Evolutionary conservation across 2,329 filamentous ascomycete genomes (phyloP), one percentile per base, ranked within the genome.

Genomic region (Ciborinia camelliae): DNA sequence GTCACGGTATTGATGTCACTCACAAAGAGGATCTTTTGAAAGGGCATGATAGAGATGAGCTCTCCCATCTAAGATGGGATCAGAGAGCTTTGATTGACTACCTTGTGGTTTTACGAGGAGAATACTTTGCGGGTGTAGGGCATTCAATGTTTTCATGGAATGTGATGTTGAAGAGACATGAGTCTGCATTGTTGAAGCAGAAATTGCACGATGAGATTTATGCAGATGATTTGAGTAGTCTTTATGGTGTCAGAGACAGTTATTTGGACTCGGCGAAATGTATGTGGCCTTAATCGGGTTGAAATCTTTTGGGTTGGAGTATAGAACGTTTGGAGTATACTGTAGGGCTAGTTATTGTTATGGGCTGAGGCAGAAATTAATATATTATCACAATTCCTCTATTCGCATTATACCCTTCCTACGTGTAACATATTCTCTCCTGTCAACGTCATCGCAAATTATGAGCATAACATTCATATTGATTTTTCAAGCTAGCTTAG

Each of bases 81-180:
- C 81, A 84, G 73, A 77, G 78, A 62, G 78, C 77, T 0, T 71
- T 83, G 32, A 77, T 83, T 6, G 82, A 84, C 72, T 82, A 80
- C 70, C 77, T 83, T 69, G 76, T 84, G 4, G 70, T 83, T 70
- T 70, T 78, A 60, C 74, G 79, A 28, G 77, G 77, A 12, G 76
- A 76, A 43, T 70, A 77, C 20, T 78, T 83, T 66, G 76, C 76
- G 0, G 81, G 81, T 0, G 73, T 79, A 12, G 77, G 78, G 10
- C 77, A 77, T 70, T 81, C 79, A 64, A 77, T 75, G 65, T 81
- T 82, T 62, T 77, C 77, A 18, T 82, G 80, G 77, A 80, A 79
- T 63, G 69, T 84, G 20, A 80, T 80, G 12, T 69, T 74, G 62
- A 72, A 68, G 58, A 69, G 73, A 67, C 71, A 73, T 57, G 52